Evolutionary conservation across 768 basidiomycete species (phyloP).

Genomic region (Lyophyllum shimeji): DNA sequence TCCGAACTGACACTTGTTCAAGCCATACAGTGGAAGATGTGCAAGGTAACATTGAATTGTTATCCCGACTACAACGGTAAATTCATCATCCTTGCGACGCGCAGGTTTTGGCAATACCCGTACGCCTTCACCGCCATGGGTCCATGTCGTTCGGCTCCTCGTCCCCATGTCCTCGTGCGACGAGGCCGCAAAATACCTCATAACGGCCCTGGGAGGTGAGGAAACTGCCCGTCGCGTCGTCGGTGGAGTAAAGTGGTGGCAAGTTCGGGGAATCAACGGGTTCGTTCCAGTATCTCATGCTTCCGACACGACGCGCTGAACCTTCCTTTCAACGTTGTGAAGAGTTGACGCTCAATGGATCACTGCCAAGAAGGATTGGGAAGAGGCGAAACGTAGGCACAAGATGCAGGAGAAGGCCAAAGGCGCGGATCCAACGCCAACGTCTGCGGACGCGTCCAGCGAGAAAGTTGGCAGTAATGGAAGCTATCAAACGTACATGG

Average conservation of each 20-base stretch:
- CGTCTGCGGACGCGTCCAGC: constrained; percentile 3
- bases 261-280: constrained; percentile 85
- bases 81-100: neutral
- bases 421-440: constrained; percentile 11
- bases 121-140: constrained; percentile 84
- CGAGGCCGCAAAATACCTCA: constrained; percentile 68
- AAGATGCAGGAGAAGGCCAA: constrained; percentile 44
- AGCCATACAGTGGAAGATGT: constrained; percentile 87
- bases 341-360: constrained; percentile 91
- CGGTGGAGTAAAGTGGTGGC: constrained; percentile 98
- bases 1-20: neutral
- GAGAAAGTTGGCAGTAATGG: constrained; percentile 26
- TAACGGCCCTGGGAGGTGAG: constrained; percentile 84
- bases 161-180: constrained; percentile 79
- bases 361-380: constrained; percentile 80
- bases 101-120: constrained; percentile 73
- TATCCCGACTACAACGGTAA: neutral
- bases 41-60: constrained; percentile 40
- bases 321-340: neutral
- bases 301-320: neutral
- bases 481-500: constrained; percentile 70
- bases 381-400: constrained; percentile 58
- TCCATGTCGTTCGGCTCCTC: constrained; percentile 66
- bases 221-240: constrained; percentile 66
- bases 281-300: constrained; percentile 24